Percentiles rank a stretch among this genome's conserved stretches.
Conservation (phyloP, 768 basidiomycete species). For the Nevesoporus exiguus region DNA sequence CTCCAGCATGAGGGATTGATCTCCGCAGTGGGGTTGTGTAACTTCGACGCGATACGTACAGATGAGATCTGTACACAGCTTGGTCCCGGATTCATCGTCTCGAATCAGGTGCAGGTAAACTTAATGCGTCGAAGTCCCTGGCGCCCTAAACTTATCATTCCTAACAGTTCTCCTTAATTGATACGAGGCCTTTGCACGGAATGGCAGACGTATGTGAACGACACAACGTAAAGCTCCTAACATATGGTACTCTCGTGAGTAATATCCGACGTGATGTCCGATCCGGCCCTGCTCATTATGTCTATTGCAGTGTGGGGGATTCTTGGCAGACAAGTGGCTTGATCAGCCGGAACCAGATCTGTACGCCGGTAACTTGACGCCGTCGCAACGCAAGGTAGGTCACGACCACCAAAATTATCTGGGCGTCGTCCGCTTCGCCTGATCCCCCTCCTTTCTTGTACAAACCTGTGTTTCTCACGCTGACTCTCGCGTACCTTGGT, state of each 20-base stretch:
- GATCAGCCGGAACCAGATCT: conserved; percentile 63
- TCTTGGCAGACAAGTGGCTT: conserved; percentile 76
- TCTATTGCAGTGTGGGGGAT: conserved; percentile 69
- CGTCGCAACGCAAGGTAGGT: conserved; percentile 77
- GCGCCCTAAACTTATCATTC: conserved; percentile 9
- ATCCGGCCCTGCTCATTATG: conserved; percentile 1
- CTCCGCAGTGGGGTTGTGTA: conserved; percentile 68
- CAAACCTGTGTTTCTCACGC: not conserved
- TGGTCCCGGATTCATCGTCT: conserved; percentile 67
- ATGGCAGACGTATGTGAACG: conserved; percentile 75
- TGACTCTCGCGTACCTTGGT: not conserved
- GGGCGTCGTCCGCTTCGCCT: not conserved
- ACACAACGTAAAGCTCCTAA: conserved; percentile 69
- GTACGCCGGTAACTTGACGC: conserved; percentile 65
- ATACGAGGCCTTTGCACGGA: conserved; percentile 70
- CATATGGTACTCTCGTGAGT: conserved; percentile 78
- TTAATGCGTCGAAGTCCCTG: not conserved
- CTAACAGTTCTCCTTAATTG: conserved; percentile 74
- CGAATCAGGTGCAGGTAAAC: conserved; percentile 79
- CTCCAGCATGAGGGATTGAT: conserved; percentile 61
- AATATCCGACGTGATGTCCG: not conserved
- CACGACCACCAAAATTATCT: not conserved
- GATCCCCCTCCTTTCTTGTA: not conserved
- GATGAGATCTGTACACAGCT: conserved; percentile 78
- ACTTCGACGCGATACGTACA: conserved; percentile 72